phyloP scores from a whole-genome alignment of 2,329 filamentous ascomycete species.

The Graphilbum fragrans region DNA sequence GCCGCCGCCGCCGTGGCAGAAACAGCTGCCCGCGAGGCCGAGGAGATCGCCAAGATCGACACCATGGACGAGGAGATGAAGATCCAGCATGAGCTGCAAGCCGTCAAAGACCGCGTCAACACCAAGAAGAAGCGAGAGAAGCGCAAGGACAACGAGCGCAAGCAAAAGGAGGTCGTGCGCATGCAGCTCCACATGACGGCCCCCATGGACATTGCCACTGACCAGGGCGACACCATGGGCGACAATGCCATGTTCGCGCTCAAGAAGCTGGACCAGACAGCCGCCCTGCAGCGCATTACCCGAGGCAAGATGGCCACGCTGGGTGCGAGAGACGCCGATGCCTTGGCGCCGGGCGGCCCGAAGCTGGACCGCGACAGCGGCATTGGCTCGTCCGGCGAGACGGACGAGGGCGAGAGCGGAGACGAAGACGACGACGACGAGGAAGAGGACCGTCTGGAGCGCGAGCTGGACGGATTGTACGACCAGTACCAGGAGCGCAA shows the following conservation, averaged over 20 bases:
- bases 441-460: conserved; percentile 71
- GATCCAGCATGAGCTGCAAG: conserved; percentile 78
- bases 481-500: conserved; percentile 71
- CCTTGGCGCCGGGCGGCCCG: conserved; percentile 19
- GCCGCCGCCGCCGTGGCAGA: conserved; percentile 35
- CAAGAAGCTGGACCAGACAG: conserved; percentile 67
- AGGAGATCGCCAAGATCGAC: conserved; percentile 73
- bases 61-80: conserved; percentile 90
- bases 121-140: conserved; percentile 71
- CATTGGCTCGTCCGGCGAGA: conserved; percentile 38
- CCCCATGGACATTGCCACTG: conserved; percentile 90
- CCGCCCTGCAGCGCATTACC: conserved; percentile 54
- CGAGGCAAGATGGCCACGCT: conserved; percentile 69
- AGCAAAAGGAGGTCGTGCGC: conserved; percentile 86
- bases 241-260: conserved; percentile 79
- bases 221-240: conserved; percentile 66
- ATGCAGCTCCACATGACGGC: conserved; percentile 97
- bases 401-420: conserved; percentile 29
- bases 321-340: conserved; percentile 18
- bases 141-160: conserved; percentile 82
- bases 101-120: conserved; percentile 66
- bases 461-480: conserved; percentile 80
- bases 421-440: conserved; percentile 58
- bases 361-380: conserved; percentile 50
- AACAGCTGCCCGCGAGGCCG: conserved; percentile 26